Evolutionary conservation across 768 basidiomycete species (phyloP).

Genomic region (Psilocybe sp.): DNA sequence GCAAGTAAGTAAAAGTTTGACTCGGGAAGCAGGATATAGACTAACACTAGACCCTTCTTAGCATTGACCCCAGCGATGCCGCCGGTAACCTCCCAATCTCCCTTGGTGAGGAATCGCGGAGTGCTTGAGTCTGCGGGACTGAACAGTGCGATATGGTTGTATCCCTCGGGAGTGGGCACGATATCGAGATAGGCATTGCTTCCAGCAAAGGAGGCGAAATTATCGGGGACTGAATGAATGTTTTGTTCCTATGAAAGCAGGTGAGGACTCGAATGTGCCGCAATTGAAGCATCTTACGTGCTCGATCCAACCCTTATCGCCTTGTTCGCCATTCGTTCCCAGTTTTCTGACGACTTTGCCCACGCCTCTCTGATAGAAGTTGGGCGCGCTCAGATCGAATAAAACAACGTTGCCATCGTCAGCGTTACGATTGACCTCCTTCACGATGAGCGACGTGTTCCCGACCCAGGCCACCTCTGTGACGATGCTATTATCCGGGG

Average conservation of each 20-base stretch:
- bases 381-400: conserved; percentile 52
- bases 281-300: conserved; percentile 44
- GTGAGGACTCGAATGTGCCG: conserved; percentile 3
- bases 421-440: conserved; percentile 85
- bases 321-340: conserved; percentile 81
- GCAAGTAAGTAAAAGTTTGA: background rate
- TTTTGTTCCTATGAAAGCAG: conserved; percentile 48
- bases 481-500: conserved; percentile 65
- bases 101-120: conserved; percentile 83
- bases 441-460: conserved; percentile 68
- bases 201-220: conserved; percentile 35
- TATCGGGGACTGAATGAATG: conserved; percentile 53
- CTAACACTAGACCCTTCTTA: conserved; percentile 69
- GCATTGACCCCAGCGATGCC: conserved; percentile 72
- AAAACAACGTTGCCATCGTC: conserved; percentile 76
- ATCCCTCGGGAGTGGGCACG: conserved; percentile 78
- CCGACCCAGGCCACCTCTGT: conserved; percentile 88
- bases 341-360: conserved; percentile 71
- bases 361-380: conserved; percentile 23
- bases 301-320: conserved; percentile 95
- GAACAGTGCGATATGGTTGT: conserved; percentile 91
- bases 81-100: conserved; percentile 86
- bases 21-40: conserved; percentile 8
- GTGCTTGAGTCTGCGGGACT: conserved; percentile 64
- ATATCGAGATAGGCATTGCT: conserved; percentile 85